Evolutionary conservation across 2,329 filamentous ascomycete species (phyloP).

Genomic region (Pyrenochaeta sp.): DNA sequence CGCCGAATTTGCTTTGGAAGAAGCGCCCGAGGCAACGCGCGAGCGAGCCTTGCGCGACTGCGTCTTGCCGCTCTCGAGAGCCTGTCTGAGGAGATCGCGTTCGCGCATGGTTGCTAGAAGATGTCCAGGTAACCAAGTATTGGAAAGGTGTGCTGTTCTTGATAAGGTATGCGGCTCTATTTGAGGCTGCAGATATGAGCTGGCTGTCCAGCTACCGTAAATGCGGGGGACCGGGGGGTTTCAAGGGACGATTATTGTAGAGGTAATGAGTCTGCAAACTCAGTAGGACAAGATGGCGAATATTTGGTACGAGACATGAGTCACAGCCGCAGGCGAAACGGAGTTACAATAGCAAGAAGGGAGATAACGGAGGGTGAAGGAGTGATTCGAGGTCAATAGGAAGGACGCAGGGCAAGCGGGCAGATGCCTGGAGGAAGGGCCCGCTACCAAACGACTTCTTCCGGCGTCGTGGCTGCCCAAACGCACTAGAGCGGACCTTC

Average conservation of each 20-base stretch:
- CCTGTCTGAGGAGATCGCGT: slow-evolving; percentile 71
- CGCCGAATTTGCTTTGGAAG: slow-evolving; percentile 66
- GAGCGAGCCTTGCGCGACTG: slow-evolving; percentile 72
- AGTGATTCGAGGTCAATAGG: slow-evolving; percentile 10
- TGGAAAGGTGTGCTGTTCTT: slow-evolving; percentile 6
- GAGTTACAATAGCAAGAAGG: slow-evolving; percentile 3
- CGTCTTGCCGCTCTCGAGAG: slow-evolving; percentile 76
- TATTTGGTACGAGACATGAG: slow-evolving; percentile 51
- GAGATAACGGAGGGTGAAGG: slow-evolving; percentile 11
- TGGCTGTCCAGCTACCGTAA: slow-evolving; percentile 20
- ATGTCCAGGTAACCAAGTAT: slow-evolving; percentile 19
- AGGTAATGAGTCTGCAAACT: slow-evolving; percentile 40
- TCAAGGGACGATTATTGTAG: slow-evolving; percentile 39
- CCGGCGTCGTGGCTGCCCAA: slow-evolving; percentile 15
- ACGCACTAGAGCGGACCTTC: slow-evolving; percentile 19
- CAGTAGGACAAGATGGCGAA: slow-evolving; percentile 32
- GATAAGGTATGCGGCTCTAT: slow-evolving; percentile 1
- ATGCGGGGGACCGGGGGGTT: slow-evolving; percentile 32
- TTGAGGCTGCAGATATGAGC: slow-evolving; percentile 21
- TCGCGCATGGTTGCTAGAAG: slow-evolving; percentile 36
- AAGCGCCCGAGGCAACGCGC: slow-evolving; percentile 62
- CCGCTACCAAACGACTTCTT: slow-evolving; percentile 11
- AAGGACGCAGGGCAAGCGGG: not conserved
- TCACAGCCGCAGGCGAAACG: slow-evolving; percentile 32
- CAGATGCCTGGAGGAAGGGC: slow-evolving; percentile 10